Base-by-base conservation (phyloP, 1,284 basidiomycete species). In the Chalciporus piperatoides region DNA sequence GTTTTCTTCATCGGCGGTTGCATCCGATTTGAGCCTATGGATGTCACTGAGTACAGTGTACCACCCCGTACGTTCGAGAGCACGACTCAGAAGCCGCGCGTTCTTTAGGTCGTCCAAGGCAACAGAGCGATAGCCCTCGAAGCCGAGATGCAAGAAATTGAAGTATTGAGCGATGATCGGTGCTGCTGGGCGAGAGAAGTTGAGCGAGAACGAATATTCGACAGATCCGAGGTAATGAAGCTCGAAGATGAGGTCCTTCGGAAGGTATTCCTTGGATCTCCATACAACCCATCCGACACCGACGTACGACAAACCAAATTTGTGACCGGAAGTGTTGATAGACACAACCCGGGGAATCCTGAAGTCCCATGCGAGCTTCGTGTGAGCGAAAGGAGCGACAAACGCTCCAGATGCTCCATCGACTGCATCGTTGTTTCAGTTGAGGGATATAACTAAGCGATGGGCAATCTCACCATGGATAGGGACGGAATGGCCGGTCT, bases 141-240 rank as follows among this genome's bases (percentile, higher is more conserved):
- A 90, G 21, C 92, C 92, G 23, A 93, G 81, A 62, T 92, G 86
- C 38, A 94, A 64, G 65, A 93, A 81, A 68, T 92, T 96, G 78
- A 92, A 97, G 73, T 95, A 92, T 68, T 96, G 92, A 1, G 84
- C 90, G 44, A 97, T 85, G 63, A 98, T 89, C 9, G 94, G 91
- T 36, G 90, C 82, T 21, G 91, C 91, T 0, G 92, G 92, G 8
- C 94, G 83, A 38, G 90, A 92, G 68, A 98, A 98, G 75, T 98
- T 97, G 63, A 97, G 79, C 21, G 92, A 95, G 76, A 95, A 97
- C 0, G 86, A 79, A 55, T 81, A 81, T 56, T 80, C 79, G 28
- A 79, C 71, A 10, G 76, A 79, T 37, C 79, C 80, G 24, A 83
- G 73, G 66, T 91, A 93, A 68, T 95, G 92, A 17, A 97, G 79